Conservation (phyloP, 306 rosid genomes). For the Macrotyloma uniflorum region DNA sequence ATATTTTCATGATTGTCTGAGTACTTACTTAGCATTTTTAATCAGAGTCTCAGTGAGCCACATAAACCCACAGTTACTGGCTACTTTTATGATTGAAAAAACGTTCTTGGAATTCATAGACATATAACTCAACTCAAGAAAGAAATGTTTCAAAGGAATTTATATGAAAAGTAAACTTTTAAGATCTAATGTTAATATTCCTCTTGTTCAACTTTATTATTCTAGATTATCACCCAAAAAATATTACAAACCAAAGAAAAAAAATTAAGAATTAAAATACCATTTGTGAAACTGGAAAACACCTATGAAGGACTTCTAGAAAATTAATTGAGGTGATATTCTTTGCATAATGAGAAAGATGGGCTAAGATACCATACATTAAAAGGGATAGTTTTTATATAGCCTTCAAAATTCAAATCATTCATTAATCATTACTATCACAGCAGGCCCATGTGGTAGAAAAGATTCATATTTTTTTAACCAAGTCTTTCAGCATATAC, state of each 20-base stretch:
- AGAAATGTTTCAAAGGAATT: conserved; percentile 14
- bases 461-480: conserved; percentile 19
- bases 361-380: neutral
- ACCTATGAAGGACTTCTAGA: conserved; percentile 19
- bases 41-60: neutral
- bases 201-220: neutral
- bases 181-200: conserved; percentile 18
- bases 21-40: neutral
- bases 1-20: neutral
- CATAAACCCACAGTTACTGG: neutral
- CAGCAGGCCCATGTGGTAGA: conserved; percentile 2
- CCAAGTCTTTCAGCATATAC: conserved; percentile 48
- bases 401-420: conserved; percentile 4
- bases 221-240: conserved; percentile 4
- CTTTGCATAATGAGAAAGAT: neutral
- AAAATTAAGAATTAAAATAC: neutral
- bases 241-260: neutral
- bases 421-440: conserved; percentile 20
- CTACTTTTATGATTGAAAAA: neutral
- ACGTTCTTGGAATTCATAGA: neutral
- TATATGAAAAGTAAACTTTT: conserved; percentile 2
- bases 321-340: neutral
- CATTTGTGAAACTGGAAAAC: neutral
- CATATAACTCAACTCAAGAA: conserved; percentile 1
- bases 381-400: neutral